Evolutionary conservation across 257 asterid genomes (phyloP).

Genomic region (Salvia hispanica): DNA sequence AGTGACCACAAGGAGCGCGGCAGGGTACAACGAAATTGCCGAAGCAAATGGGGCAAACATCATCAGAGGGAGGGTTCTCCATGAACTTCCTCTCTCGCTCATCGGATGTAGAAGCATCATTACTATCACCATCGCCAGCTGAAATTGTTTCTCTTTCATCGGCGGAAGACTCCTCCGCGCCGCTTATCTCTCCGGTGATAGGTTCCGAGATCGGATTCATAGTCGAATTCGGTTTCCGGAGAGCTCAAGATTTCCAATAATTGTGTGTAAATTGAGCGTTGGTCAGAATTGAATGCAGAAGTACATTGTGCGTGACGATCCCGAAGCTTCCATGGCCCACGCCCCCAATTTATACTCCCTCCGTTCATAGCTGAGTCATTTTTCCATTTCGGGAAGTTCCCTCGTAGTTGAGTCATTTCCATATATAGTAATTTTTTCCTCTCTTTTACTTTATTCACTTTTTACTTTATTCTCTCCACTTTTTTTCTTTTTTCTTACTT

Average conservation of each 20-base stretch:
- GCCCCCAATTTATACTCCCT: background rate
- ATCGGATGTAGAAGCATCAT: slow-evolving; percentile 28
- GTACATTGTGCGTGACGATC: slow-evolving; percentile 13
- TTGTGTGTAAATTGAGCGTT: too few relatives aligned
- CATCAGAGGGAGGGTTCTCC: slow-evolving; percentile 68
- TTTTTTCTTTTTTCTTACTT: too few relatives aligned
- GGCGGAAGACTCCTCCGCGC: slow-evolving; percentile 31
- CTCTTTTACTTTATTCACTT: too few relatives aligned
- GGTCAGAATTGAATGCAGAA: too few relatives aligned
- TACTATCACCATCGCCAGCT: slow-evolving; percentile 22
- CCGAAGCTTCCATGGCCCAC: background rate
- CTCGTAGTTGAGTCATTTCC: too few relatives aligned
- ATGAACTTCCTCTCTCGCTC: slow-evolving; percentile 38
- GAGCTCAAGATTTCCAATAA: slow-evolving; percentile 22
- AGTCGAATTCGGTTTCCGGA: slow-evolving; percentile 18
- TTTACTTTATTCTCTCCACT: too few relatives aligned
- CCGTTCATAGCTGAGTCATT: too few relatives aligned
- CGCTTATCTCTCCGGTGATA: slow-evolving; percentile 24
- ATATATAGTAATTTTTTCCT: too few relatives aligned
- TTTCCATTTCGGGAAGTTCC: too few relatives aligned
- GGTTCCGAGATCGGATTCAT: slow-evolving; percentile 19
- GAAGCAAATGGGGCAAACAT: slow-evolving; percentile 78
- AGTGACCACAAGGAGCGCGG: slow-evolving; percentile 75
- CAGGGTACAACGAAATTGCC: slow-evolving; percentile 59
- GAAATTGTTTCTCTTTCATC: slow-evolving; percentile 25